A percentile compares a stretch with the other conserved stretches of the same genome.
Evolutionary conservation across 2,329 filamentous ascomycete species (phyloP).

Genomic region (Cercospora sojina): DNA sequence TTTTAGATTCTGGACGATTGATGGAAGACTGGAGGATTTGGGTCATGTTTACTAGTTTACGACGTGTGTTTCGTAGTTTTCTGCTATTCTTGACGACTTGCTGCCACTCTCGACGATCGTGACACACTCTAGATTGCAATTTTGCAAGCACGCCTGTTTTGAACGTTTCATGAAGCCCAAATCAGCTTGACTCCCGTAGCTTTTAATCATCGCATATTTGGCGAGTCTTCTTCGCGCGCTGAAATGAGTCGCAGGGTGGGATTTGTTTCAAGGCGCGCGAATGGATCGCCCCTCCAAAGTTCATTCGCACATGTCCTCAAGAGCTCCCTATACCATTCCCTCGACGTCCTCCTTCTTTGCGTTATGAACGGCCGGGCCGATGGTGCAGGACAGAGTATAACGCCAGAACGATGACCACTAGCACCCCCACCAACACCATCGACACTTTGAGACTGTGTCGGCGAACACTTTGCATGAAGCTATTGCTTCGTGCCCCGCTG

Average conservation of each 20-base stretch:
- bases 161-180: not conserved
- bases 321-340: not conserved
- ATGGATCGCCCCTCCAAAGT: not conserved
- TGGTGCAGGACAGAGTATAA: not conserved
- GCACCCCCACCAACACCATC: not conserved
- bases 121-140: too few species aligned
- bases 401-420: not conserved
- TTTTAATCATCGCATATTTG: not conserved
- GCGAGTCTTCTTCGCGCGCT: not conserved
- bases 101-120: too few species aligned
- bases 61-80: not conserved
- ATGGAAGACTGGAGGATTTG: not conserved
- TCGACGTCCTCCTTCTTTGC: not conserved
- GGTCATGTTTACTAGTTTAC: not conserved
- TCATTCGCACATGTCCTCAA: not conserved
- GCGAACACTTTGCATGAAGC: not conserved
- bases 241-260: not conserved
- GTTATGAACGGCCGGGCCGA: not conserved
- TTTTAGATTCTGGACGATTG: too few species aligned
- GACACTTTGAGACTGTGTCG: not conserved
- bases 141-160: not conserved
- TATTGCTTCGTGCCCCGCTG: not conserved
- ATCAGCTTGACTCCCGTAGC: not conserved
- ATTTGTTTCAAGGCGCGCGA: not conserved
- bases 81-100: not conserved